Base-by-base conservation (phyloP, 2,329 filamentous ascomycete genomes). In the Pseudocercospora vitis region DNA sequence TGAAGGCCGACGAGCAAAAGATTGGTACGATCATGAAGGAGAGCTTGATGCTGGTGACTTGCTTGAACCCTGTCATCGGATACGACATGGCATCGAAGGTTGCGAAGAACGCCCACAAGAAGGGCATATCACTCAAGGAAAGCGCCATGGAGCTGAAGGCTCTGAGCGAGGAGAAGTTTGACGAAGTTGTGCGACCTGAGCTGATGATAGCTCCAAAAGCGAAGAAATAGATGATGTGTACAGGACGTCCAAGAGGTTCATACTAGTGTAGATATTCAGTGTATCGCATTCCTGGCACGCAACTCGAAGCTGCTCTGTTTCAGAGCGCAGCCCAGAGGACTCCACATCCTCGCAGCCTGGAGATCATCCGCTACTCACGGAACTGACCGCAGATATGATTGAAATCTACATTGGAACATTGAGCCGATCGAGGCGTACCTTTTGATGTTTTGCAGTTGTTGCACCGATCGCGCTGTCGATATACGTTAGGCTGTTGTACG, bases 41-140 rank as follows among this genome's bases (percentile, higher is more conserved):
- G 78, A 95, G 90, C 70, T 82, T 99, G 67, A 99, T 99, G 94
- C 83, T 97, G 63, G 94, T 97, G 29, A 99, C 94, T 62, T 96
- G 92, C 81, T 81, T 97, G 59, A 96, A 96, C 81, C 91, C 91
- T 64, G 89, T 95, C 74, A 96, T 97, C 70, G 92, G 91, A 56
- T 96, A 96, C 75, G 91, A 96, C 72, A 95, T 95, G 89, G 91
- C 91, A 48, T 91, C 86, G 75, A 95, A 95, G 80, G 91, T 96
- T 19, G 91, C 91, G 69, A 96, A 96, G 86, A 95, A 99, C 70
- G 94, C 94, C 12, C 94, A 99, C 80, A 96, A 96, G 84, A 97
- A 97, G 84, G 91, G 91, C 28, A 76, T 92, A 48, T 96, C 91
- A 19, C 82, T 99, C 55, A 96, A 96, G 81, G 78, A 95, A 77